phyloP scores from a whole-genome alignment of 129 eudicot species.

The Mikania micrantha region DNA sequence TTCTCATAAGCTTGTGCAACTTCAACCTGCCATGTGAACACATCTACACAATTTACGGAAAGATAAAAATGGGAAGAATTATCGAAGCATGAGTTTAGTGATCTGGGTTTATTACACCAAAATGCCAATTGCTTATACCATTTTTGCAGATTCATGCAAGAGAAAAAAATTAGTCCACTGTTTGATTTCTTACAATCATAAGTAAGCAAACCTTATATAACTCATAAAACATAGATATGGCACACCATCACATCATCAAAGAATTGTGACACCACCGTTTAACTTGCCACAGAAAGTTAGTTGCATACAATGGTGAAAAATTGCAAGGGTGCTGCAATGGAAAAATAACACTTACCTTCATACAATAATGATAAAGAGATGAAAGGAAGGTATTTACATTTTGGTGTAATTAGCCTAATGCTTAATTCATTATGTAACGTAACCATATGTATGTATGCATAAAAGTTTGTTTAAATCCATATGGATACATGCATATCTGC shows the following conservation, averaged over 20 bases:
- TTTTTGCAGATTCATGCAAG: not conserved
- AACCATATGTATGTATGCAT: not conserved
- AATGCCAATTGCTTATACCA: not conserved
- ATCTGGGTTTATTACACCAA: not conserved
- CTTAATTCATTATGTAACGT: not conserved
- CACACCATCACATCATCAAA: not conserved
- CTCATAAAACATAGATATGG: not conserved
- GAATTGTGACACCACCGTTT: not conserved
- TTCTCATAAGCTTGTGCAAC: conserved; percentile 92
- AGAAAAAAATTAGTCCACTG: not conserved
- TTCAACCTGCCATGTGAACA: conserved; percentile 55
- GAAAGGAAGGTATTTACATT: not conserved
- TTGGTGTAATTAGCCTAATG: not conserved
- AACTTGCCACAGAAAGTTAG: not conserved
- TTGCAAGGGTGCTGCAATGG: not conserved
- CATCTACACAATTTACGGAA: not conserved
- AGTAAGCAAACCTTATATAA: not conserved
- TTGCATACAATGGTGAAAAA: not conserved
- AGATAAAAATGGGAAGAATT: not conserved
- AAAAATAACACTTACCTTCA: not conserved
- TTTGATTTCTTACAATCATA: not conserved
- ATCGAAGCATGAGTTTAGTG: not conserved
- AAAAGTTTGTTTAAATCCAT: not conserved
- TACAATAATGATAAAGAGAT: not conserved
- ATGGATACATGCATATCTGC: not conserved